Evolutionary conservation across 495 filamentous ascomycete genomes (phyloP).

Genomic region (Tetracladium setigerum): DNA sequence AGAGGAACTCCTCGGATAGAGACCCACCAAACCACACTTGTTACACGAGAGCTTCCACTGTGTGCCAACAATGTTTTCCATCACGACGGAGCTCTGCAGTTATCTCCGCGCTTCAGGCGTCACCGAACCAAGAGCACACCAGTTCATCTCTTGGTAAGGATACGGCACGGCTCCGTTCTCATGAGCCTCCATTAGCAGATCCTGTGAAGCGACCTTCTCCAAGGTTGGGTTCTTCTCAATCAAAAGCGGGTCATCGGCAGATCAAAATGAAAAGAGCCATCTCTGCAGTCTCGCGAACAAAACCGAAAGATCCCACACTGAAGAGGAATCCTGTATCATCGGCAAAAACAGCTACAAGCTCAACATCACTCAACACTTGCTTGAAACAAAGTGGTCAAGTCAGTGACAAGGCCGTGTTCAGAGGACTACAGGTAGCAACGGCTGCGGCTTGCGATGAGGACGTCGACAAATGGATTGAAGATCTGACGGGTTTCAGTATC

Average conservation of each 20-base stretch:
- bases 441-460: slow-evolving; percentile 38
- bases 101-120: background rate
- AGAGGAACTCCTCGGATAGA: no score
- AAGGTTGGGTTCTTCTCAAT: no score
- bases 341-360: background rate
- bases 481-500: slow-evolving; percentile 36
- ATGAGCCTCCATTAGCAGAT: slow-evolving; percentile 3
- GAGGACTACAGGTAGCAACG: slow-evolving; percentile 39
- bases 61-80: slow-evolving; percentile 1
- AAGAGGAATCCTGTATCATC: no score
- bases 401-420: slow-evolving; percentile 34
- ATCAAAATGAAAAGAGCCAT: no score
- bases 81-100: background rate
- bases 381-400: slow-evolving; percentile 25
- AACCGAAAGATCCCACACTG: no score
- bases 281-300: no score
- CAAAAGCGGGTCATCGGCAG: no score
- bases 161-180: no score
- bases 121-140: background rate
- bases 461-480: slow-evolving; percentile 35
- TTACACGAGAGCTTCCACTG: no score
- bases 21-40: no score
- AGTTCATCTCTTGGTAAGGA: no score
- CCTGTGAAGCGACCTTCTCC: slow-evolving; percentile 7
- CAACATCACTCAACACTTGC: background rate